Conservation (phyloP, 345 rosid genomes). For the Eucalyptus melliodora region DNA sequence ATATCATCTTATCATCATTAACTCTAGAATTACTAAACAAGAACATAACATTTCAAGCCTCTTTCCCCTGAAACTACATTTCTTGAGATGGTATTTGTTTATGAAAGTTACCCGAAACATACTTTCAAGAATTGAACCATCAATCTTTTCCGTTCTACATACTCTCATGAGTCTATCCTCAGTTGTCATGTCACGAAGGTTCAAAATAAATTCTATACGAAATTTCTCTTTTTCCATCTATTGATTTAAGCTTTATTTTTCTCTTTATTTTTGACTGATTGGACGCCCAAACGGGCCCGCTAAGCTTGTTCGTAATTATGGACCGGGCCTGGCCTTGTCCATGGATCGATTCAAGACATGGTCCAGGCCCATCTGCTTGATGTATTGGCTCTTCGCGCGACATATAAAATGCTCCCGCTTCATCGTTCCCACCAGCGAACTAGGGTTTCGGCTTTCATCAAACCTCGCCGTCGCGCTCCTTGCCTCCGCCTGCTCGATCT, state of each 20-base stretch:
- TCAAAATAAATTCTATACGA: neutral
- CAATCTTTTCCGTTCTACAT: neutral
- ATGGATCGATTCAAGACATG: neutral
- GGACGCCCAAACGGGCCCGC: neutral
- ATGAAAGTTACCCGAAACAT: neutral
- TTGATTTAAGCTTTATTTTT: neutral
- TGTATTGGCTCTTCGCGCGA: neutral
- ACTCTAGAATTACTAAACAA: neutral
- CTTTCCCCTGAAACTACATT: neutral
- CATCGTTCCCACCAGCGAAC: neutral
- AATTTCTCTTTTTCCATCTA: neutral
- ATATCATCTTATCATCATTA: neutral
- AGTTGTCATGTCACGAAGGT: neutral
- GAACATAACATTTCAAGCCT: neutral
- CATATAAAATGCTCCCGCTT: neutral
- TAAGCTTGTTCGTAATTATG: neutral
- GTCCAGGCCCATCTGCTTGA: neutral
- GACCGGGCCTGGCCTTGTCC: neutral
- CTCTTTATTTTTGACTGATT: neutral
- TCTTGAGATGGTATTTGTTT: rapidly evolving
- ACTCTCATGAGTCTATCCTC: neutral
- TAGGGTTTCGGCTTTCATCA: neutral
- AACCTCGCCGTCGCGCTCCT: neutral
- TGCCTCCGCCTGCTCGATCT: neutral
- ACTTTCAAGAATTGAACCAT: neutral